A percentile compares a stretch with the other conserved stretches of the same genome.
Evolutionary conservation across 768 basidiomycete species (phyloP).

Genomic region (Naganishia friedmannii): DNA sequence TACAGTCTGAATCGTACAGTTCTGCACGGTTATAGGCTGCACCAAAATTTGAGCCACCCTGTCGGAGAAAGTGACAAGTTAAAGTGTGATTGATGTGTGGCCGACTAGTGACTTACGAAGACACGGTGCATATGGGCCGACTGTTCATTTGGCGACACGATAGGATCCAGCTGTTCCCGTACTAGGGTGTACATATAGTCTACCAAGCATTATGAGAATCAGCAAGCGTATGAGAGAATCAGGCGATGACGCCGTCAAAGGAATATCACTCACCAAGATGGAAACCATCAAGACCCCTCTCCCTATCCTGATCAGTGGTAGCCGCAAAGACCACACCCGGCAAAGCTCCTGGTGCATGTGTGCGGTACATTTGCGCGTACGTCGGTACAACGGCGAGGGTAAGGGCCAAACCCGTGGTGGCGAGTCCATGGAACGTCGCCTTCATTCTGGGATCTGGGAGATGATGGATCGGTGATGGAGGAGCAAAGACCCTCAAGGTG

Average conservation of each 20-base stretch:
- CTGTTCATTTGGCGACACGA: conserved; percentile 42
- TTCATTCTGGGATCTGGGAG: not conserved
- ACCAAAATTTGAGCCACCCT: conserved; percentile 38
- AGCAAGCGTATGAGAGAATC: no score
- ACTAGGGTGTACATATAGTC: conserved; percentile 32
- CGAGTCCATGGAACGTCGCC: conserved; percentile 5
- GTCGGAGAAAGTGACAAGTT: not conserved
- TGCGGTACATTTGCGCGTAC: conserved; percentile 1
- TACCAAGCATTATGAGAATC: not conserved
- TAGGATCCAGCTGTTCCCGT: conserved; percentile 45
- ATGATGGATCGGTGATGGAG: not conserved
- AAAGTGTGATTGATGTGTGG: not conserved
- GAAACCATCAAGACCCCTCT: conserved; percentile 5
- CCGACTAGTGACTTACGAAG: no score
- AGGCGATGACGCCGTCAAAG: not conserved
- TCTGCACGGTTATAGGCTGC: conserved; percentile 42
- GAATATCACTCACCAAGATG: conserved; percentile 17
- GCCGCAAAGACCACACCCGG: conserved; percentile 12
- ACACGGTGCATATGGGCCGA: conserved; percentile 48
- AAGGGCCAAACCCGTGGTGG: not conserved
- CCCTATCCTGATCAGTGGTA: not conserved
- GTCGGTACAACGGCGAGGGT: not conserved
- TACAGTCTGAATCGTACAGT: conserved; percentile 38
- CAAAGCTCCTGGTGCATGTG: not conserved
- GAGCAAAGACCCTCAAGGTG: conserved; percentile 1